These are phyloP conservation scores for Symbiodinium pilosum DNA, from an alignment of 73 alveolate genomes.

Conservation along the genomic window DNA sequence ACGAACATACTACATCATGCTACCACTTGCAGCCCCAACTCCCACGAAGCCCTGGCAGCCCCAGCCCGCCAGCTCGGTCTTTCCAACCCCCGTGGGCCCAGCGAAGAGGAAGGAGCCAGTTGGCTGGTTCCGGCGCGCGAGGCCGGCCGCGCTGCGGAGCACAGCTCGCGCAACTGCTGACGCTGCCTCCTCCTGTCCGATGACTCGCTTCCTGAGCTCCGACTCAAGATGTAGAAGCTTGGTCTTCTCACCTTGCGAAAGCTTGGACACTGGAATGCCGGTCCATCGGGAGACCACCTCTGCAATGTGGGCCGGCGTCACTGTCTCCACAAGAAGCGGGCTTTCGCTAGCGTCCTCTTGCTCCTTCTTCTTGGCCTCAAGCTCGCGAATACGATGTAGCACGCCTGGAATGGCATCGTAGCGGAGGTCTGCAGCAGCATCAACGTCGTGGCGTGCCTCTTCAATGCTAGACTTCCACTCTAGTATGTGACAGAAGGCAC, in stretches of 20 bases:
- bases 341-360: conserved; percentile 1
- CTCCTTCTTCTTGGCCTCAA: conserved; percentile 37
- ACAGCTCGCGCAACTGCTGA: conserved; percentile 75
- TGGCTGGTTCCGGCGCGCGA: conserved; percentile 54
- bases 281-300: conserved; percentile 93
- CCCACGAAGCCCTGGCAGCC: no score
- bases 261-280: conserved; percentile 85
- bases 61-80: conserved; percentile 83
- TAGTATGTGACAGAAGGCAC: no score
- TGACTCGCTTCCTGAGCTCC: conserved; percentile 45
- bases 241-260: conserved; percentile 76
- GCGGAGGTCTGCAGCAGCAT: conserved; percentile 85
- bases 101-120: conserved; percentile 90
- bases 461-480: no score
- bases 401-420: conserved; percentile 84
- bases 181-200: conserved; percentile 91
- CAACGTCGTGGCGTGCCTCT: conserved; percentile 92
- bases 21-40: no score
- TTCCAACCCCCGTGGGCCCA: conserved; percentile 94
- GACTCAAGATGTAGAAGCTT: conserved; percentile 17
- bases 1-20: no score
- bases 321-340: conserved; percentile 60
- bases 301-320: conserved; percentile 61
- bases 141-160: conserved; percentile 80
- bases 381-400: conserved; percentile 42